Base-by-base conservation (phyloP, 192 early-diverging fungal species). In the Podila clonocystis region DNA sequence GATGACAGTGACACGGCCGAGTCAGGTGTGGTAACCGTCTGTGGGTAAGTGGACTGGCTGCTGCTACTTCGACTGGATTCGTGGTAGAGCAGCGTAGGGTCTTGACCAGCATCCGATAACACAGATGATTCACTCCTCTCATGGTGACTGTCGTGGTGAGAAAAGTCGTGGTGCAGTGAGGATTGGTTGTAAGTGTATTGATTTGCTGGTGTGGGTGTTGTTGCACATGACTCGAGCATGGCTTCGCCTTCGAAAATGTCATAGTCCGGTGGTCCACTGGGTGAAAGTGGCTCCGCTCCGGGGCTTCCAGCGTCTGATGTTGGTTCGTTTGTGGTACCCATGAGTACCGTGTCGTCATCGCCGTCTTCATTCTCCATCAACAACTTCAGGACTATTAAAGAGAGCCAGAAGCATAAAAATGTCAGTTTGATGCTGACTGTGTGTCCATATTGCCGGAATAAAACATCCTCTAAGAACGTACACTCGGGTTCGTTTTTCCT, bases 401-500 rank as follows among this genome's bases (percentile, higher is more conserved):
- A 31, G 45, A 28, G 63, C 22, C 38, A 11, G 13, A 67, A 34
- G 28, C 11, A 48, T 19, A 59, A 66, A 68, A 20, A 65, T 26
- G 58, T 41, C 62, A 45, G 33, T 31, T 57, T 45, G 41, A 15
- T 45, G 41, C 2, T 45, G 15, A 0, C 13, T 2, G 11, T 17
- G 41, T 45, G 13, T 45, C 15, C 41, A 17, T 45, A 12, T 3
- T 45, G 41, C 41, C 9, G 41, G 3, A 45, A 45, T 45, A 45
- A 15, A 12, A 12, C 34, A 17, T 45, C 41, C 41, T 15, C 15
- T 22, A 15, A 33, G 9, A 30, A 45, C 82, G 80, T 86, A 88
- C 87, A 88, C 3, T 83, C 75, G 11, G 82, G 69, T 41, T 89
- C 86, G 50, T 82, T 80, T 73, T 91, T 90, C 64, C 90, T 89